Evolutionary conservation across 108 stramenopile genomes (phyloP).

Genomic region (Nannochloropsis gaditana): DNA sequence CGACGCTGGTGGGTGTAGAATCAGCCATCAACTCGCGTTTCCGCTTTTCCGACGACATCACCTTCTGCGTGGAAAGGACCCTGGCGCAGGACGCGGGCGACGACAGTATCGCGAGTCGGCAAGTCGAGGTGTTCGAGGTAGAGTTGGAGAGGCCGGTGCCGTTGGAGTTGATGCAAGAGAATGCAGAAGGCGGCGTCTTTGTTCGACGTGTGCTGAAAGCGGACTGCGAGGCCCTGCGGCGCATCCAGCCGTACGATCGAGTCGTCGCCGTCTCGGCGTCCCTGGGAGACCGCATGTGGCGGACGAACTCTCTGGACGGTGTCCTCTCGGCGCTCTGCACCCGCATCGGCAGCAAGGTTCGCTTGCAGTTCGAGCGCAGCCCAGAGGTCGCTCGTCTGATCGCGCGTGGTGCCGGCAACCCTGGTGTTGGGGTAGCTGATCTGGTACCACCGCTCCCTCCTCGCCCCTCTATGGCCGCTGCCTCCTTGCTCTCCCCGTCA

Average conservation of each 20-base stretch:
- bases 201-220: neutral
- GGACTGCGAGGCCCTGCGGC: neutral
- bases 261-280: conserved; percentile 42
- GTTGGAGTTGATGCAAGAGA: neutral
- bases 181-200: neutral
- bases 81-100: neutral
- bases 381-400: neutral
- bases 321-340: conserved; percentile 41
- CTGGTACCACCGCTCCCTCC: neutral
- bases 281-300: conserved; percentile 44
- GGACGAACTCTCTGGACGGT: conserved; percentile 47
- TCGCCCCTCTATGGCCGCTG: neutral
- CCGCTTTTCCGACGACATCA: neutral
- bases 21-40: neutral
- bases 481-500: neutral
- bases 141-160: neutral
- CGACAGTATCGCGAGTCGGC: neutral
- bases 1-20: neutral
- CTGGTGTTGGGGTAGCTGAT: neutral
- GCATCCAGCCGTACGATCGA: conserved; percentile 25
- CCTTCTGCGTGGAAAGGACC: conserved; percentile 20
- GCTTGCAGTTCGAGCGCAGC: neutral
- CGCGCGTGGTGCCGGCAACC: neutral
- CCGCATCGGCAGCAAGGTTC: conserved; percentile 25
- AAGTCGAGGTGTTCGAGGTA: conserved; percentile 3